phyloP scores from a whole-genome alignment of 805 yeast species.

The Candida corydali region DNA sequence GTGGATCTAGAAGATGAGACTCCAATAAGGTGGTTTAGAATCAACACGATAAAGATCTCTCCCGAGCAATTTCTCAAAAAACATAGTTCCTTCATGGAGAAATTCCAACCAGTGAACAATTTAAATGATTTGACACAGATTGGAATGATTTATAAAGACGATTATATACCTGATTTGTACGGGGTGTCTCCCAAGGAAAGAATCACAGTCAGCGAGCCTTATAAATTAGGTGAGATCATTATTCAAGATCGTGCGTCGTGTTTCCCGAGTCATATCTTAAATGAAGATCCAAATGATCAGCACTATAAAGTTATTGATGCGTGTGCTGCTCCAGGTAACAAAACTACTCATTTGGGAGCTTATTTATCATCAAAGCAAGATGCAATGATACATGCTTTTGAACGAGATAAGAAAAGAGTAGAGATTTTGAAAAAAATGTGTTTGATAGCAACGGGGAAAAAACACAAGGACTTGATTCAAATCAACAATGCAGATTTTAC shows the following conservation, averaged over 20 bases:
- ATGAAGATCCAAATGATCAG: constrained; percentile 42
- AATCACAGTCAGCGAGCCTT: constrained; percentile 63
- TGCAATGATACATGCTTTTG: constrained; percentile 73
- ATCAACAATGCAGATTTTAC: constrained; percentile 66
- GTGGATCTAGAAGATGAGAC: constrained; percentile 44
- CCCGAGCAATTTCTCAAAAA: constrained; percentile 34
- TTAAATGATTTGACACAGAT: constrained; percentile 32
- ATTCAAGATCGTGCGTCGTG: constrained; percentile 97
- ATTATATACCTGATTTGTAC: constrained; percentile 66
- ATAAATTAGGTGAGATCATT: constrained; percentile 71
- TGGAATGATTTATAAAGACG: constrained; percentile 70
- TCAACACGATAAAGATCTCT: constrained; percentile 57
- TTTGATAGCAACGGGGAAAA: constrained; percentile 51
- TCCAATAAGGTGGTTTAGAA: constrained; percentile 77
- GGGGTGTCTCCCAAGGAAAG: constrained; percentile 79
- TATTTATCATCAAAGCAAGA: constrained; percentile 29
- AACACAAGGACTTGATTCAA: constrained; percentile 35
- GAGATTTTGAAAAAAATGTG: constrained; percentile 73
- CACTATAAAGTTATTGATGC: constrained; percentile 78
- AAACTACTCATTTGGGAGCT: constrained; percentile 89
- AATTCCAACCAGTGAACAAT: constrained; percentile 43
- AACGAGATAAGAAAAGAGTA: constrained; percentile 73
- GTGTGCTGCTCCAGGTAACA: constrained; percentile 98
- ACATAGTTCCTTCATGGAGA: constrained; percentile 28
- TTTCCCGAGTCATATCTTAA: constrained; percentile 84